Evolutionary conservation across 345 rosid species (phyloP).

Genomic region (Psidium friedrichsthalianum): DNA sequence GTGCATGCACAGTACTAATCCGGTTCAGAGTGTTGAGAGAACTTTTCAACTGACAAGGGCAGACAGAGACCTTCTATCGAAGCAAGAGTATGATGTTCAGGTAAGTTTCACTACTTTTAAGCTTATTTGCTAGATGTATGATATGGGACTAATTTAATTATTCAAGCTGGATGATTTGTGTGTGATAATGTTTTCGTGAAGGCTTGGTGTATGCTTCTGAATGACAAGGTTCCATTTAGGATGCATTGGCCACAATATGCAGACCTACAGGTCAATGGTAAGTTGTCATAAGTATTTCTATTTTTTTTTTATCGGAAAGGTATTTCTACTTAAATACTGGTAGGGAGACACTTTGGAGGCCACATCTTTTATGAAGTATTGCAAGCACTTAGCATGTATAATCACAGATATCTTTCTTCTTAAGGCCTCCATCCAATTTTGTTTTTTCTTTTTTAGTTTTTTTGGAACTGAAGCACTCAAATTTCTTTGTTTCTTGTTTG

Average conservation of each 20-base stretch:
- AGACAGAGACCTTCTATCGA: constrained; percentile 55
- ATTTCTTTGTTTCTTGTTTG: not conserved
- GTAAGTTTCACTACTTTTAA: constrained; percentile 19
- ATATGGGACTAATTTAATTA: not conserved
- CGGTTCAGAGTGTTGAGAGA: constrained; percentile 57
- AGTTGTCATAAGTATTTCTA: constrained; percentile 1
- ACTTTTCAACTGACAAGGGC: constrained; percentile 63
- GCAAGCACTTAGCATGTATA: not conserved
- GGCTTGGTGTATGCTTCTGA: constrained; percentile 97
- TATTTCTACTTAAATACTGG: not conserved
- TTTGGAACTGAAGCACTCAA: not conserved
- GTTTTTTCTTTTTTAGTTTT: not conserved
- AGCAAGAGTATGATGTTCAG: constrained; percentile 76
- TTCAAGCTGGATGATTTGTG: not conserved
- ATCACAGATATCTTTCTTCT: not conserved
- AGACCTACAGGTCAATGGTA: constrained; percentile 96
- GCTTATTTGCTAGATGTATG: not conserved
- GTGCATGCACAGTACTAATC: constrained; percentile 44
- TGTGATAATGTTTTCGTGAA: not conserved
- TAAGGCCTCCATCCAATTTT: not conserved
- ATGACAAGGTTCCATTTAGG: constrained; percentile 89
- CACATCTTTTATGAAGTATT: not conserved
- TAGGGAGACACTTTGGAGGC: not conserved
- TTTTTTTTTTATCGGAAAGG: not conserved
- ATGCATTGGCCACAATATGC: constrained; percentile 98